Evolutionary conservation across 768 basidiomycete genomes (phyloP).

Genomic region (Rhizopogon rudus): DNA sequence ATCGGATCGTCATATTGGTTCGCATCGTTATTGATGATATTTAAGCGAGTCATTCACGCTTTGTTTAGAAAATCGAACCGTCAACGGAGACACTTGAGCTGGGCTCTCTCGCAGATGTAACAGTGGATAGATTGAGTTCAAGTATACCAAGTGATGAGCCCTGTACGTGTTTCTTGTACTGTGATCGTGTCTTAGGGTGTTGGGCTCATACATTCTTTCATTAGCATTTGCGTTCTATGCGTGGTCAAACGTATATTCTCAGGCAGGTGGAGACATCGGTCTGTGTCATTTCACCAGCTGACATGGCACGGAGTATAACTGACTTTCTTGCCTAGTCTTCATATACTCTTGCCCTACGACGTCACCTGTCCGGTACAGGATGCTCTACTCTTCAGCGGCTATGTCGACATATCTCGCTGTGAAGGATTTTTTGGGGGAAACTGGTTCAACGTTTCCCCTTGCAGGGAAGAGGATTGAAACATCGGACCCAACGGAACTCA

Average conservation of each 20-base stretch:
- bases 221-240: conserved; percentile 60
- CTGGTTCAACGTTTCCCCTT: conserved; percentile 34
- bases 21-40: conserved; percentile 21
- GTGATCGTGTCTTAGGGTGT: neutral
- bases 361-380: conserved; percentile 79
- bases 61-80: conserved; percentile 58
- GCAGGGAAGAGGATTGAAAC: conserved; percentile 74
- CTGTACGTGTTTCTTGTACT: conserved; percentile 26
- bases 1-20: conserved; percentile 62
- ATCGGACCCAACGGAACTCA: conserved; percentile 70
- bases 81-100: conserved; percentile 56
- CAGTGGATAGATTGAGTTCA: conserved; percentile 39
- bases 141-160: conserved; percentile 56
- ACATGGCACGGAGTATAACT: neutral
- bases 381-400: conserved; percentile 82
- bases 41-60: neutral
- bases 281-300: conserved; percentile 13
- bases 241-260: conserved; percentile 45
- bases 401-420: conserved; percentile 50
- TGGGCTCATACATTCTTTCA: neutral
- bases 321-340: conserved; percentile 50
- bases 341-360: conserved; percentile 87
- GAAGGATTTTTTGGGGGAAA: conserved; percentile 44
- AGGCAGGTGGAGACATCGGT: conserved; percentile 59
- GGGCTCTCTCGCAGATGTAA: conserved; percentile 32